Evolutionary conservation across 768 basidiomycete genomes (phyloP).

Genomic region (Serendipita sp.): DNA sequence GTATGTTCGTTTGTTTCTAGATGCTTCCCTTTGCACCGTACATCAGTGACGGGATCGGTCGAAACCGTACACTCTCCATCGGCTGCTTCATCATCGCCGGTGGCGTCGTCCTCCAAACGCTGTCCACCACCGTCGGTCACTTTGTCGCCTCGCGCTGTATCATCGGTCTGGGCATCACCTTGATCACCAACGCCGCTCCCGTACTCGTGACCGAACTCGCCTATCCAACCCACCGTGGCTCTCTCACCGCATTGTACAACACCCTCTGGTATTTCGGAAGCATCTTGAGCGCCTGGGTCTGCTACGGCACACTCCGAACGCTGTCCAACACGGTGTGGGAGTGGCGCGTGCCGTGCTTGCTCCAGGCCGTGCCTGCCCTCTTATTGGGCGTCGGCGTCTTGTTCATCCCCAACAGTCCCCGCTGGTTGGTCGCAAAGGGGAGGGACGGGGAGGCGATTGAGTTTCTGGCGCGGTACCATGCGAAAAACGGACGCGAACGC

Average conservation of each 20-base stretch:
- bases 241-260: constrained; percentile 49
- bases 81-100: constrained; percentile 50
- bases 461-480: constrained; percentile 56
- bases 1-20: constrained; percentile 16
- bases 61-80: constrained; percentile 40
- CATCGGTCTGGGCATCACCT: constrained; percentile 45
- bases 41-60: constrained; percentile 44
- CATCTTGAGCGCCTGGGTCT: constrained; percentile 39
- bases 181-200: constrained; percentile 47
- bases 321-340: constrained; percentile 19
- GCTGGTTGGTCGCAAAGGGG: constrained; percentile 49
- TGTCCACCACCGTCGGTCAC: constrained; percentile 30
- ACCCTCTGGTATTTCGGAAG: constrained; percentile 63
- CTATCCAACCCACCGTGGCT: constrained; percentile 40
- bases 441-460: constrained; percentile 39
- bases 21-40: constrained; percentile 48
- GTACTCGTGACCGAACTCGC: constrained; percentile 48
- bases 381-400: constrained; percentile 40
- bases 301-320: constrained; percentile 26
- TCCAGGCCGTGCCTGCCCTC: constrained; percentile 44
- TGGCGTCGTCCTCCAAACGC: constrained; percentile 44
- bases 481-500: constrained; percentile 20
- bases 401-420: constrained; percentile 51
- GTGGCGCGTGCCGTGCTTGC: constrained; percentile 34
- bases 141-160: constrained; percentile 45